Evolutionary conservation across 306 rosid species (phyloP), one percentile per base, ranked within the genome.

Genomic region (Cercis canadensis): DNA sequence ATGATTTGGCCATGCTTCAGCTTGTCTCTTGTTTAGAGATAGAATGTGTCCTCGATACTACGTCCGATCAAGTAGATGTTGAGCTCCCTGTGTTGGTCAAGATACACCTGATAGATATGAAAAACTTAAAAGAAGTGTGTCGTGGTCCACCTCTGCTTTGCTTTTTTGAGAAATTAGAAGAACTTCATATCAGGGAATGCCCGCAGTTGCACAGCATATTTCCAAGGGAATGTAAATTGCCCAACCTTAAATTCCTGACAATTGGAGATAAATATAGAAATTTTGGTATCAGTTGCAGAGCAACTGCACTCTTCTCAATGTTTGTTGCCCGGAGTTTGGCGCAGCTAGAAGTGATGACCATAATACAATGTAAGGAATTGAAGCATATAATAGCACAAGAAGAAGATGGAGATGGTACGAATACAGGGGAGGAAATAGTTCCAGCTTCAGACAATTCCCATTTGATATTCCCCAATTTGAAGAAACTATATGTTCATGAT

Each of bases 161-260:
- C 51, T 71, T 71, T 59, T 60, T 71, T 29, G 34, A 71, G 76
- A 71, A 49, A 47, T 13, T 71, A 60, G 60, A 71, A 59, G 41
- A 29, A 21, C 51, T 71, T 19, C 12, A 19, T 16, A 58, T 66
- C 49, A 6, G 13, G 17, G 5, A 34, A 0, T 66, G 72, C 33
- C 16, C 3, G 34, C 49, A 50, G 33, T 65, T 65, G 45, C 12
- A 7, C 16, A 17, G 32, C 59, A 33, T 65, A 49, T 65, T 65
- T 16, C 60, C 72, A 2, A 10, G 12, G 36, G 11, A 11, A 12
- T 64, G 54, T 31, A 17, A 50, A 18, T 21, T 66, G 17, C 0
- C 12, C 58, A 65, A 36, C 6, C 71, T 65, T 15, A 65, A 10
- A 17, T 16, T 65, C 34, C 32, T 65, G 5, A 49, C 4, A 33